These are phyloP conservation scores for Globisporangium parvum DNA, from an alignment of 352 stramenopile genomes.

Conservation along the genomic window DNA sequence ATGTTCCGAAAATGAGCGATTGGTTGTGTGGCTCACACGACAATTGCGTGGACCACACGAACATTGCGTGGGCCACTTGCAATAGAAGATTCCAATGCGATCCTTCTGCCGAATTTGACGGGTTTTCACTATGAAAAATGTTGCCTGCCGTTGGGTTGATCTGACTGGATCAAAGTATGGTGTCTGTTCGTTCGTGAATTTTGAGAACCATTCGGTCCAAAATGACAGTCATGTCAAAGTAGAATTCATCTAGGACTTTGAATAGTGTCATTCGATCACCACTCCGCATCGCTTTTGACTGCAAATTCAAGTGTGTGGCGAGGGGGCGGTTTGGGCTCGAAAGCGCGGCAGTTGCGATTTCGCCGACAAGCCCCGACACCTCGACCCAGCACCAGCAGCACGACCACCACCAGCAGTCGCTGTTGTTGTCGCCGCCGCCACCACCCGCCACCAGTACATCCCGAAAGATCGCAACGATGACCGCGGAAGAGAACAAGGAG, in stretches of 20 bases:
- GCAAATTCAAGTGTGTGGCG: neutral
- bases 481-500: constrained; percentile 84
- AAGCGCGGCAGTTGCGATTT: constrained; percentile 21
- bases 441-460: neutral
- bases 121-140: neutral
- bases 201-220: neutral
- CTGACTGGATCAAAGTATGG: too few relatives aligned
- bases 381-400: constrained; percentile 1
- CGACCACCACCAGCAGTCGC: constrained; percentile 6
- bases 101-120: neutral
- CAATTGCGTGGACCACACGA: too few relatives aligned
- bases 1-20: neutral
- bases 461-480: constrained; percentile 33
- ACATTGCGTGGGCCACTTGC: constrained; percentile 18
- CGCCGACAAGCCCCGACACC: constrained; percentile 4
- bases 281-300: neutral
- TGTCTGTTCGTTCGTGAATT: neutral
- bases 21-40: neutral
- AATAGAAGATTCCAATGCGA: constrained; percentile 29
- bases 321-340: neutral
- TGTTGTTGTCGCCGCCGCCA: neutral
- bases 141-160: too few relatives aligned
- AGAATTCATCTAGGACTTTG: too few relatives aligned
- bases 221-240: neutral
- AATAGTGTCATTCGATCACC: too few relatives aligned